Evolutionary conservation across 345 rosid species (phyloP).

Genomic region (Syzygium aromaticum): DNA sequence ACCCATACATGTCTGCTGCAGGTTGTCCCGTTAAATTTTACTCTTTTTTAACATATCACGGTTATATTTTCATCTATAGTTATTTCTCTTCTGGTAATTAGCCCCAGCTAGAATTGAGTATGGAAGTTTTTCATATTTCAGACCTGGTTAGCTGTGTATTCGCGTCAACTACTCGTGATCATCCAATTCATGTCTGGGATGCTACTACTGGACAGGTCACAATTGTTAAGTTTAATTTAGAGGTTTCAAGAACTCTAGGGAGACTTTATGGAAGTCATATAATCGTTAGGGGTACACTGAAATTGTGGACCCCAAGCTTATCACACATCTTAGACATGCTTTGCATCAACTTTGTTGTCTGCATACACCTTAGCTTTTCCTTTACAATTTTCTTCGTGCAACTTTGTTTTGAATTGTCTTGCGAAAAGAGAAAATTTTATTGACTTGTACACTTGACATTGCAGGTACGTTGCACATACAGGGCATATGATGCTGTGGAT

Average conservation of each 20-base stretch:
- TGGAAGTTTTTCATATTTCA: conserved; percentile 16
- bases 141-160: conserved; percentile 81
- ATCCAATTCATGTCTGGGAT: conserved; percentile 98
- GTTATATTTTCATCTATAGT: no score
- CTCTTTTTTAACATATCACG: background rate
- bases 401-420: no score
- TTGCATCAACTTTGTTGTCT: background rate
- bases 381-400: background rate
- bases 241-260: background rate
- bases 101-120: conserved; percentile 2
- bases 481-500: conserved; percentile 93
- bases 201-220: conserved; percentile 81
- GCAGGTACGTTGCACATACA: conserved; percentile 84
- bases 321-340: background rate
- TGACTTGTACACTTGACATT: background rate
- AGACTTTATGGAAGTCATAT: background rate
- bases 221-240: background rate
- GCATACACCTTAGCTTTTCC: background rate
- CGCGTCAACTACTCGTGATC: conserved; percentile 80
- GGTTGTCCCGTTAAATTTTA: conserved; percentile 27
- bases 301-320: background rate
- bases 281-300: background rate
- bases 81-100: background rate
- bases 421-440: background rate
- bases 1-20: conserved; percentile 81